Evolutionary conservation across 2,329 filamentous ascomycete species (phyloP).

Genomic region (Graphilbum sp.): DNA sequence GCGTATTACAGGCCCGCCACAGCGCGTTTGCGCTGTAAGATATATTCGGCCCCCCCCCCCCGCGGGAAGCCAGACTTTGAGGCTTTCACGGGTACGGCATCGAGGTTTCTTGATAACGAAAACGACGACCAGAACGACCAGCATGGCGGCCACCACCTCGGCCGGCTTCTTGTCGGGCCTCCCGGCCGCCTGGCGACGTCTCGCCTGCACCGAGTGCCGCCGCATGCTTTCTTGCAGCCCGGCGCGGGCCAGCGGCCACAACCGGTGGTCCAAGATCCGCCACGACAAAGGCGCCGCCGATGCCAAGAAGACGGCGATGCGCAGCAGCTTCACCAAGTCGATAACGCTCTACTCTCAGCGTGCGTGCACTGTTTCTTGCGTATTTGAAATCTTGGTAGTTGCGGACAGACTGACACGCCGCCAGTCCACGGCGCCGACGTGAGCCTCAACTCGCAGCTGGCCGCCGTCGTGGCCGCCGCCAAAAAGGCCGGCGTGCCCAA

Average conservation of each 20-base stretch:
- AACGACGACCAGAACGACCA: too few relatives aligned
- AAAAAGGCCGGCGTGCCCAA: slow-evolving; percentile 82
- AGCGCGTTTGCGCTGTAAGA: too few relatives aligned
- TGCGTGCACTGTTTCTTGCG: slow-evolving; percentile 19
- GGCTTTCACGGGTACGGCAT: too few relatives aligned
- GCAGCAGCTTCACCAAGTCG: slow-evolving; percentile 51
- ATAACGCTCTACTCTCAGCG: slow-evolving; percentile 62
- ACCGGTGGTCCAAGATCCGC: slow-evolving; percentile 89
- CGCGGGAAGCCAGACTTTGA: too few relatives aligned
- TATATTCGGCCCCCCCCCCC: too few relatives aligned
- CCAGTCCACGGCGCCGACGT: slow-evolving; percentile 49
- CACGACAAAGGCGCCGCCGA: slow-evolving; percentile 88
- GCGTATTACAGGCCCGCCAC: too few relatives aligned
- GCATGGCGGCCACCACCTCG: background rate
- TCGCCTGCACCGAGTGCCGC: slow-evolving; percentile 29
- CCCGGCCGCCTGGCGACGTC: background rate
- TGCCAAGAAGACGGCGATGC: slow-evolving; percentile 56
- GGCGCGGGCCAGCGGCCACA: slow-evolving; percentile 51
- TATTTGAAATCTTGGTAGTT: too few relatives aligned
- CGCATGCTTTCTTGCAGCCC: slow-evolving; percentile 31
- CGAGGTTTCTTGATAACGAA: too few relatives aligned
- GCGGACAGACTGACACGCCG: background rate
- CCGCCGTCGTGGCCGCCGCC: slow-evolving; percentile 51
- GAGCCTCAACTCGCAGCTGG: slow-evolving; percentile 59
- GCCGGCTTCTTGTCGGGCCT: background rate